phyloP scores from a whole-genome alignment of 179 eudicot species.

The Silene vulgaris region DNA sequence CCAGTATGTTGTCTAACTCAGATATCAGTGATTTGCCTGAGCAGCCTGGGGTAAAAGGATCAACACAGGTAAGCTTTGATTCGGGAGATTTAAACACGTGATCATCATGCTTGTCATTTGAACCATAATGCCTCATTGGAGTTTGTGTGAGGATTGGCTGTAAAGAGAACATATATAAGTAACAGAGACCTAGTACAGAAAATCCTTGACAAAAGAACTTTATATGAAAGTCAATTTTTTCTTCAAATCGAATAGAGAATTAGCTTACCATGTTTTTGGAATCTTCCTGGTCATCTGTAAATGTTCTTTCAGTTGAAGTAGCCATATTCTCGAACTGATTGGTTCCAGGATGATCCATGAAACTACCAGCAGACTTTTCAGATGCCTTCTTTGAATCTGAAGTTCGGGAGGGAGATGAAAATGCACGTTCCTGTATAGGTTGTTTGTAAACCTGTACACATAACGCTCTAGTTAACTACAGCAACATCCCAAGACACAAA shows the following conservation, averaged over 20 bases:
- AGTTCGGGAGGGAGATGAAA: constrained; percentile 8
- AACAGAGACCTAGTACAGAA: neutral
- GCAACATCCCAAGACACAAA: too few species aligned
- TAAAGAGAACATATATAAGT: neutral
- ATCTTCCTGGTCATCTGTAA: constrained; percentile 12
- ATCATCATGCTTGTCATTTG: constrained; percentile 2
- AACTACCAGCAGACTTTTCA: neutral
- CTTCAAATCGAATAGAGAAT: neutral
- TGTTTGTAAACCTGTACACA: constrained; percentile 17
- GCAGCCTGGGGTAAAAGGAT: constrained; percentile 13
- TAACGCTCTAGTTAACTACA: neutral
- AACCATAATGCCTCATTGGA: constrained; percentile 14
- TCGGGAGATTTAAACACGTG: constrained; percentile 13
- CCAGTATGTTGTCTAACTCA: constrained; percentile 18
- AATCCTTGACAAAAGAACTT: neutral
- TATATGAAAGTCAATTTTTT: neutral
- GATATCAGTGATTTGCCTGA: neutral
- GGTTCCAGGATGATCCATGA: constrained; percentile 4
- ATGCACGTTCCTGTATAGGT: neutral
- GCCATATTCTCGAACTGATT: constrained; percentile 10
- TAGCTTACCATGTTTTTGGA: neutral
- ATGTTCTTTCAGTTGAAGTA: neutral
- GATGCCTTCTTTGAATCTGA: constrained; percentile 5
- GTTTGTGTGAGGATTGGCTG: constrained; percentile 19
- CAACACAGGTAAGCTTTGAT: constrained; percentile 3